phyloP scores from a whole-genome alignment of 176 grass and related monocot species.

The Aegilops sharonensis region DNA sequence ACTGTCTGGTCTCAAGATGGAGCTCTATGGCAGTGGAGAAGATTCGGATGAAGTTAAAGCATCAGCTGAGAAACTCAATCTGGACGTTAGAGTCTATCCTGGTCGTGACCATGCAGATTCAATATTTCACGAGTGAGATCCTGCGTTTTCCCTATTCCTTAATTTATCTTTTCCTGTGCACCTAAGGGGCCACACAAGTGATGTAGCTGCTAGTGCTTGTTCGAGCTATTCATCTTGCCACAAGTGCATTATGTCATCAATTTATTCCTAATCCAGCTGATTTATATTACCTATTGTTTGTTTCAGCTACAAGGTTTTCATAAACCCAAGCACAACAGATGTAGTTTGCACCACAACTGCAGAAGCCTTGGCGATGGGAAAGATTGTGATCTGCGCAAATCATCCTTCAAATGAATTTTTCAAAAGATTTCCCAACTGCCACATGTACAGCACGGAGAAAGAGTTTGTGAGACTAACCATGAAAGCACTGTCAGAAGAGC shows the following conservation, averaged over 20 bases:
- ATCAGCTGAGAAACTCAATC: conserved; percentile 56
- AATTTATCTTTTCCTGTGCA: background rate
- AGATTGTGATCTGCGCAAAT: conserved; percentile 86
- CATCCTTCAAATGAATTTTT: conserved; percentile 98
- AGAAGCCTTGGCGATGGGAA: conserved; percentile 94
- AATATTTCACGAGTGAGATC: conserved; percentile 80
- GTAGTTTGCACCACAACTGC: conserved; percentile 96
- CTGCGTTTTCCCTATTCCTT: background rate
- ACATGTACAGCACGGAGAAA: conserved; percentile 62
- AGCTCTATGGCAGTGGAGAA: conserved; percentile 95
- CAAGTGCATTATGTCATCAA: conserved; percentile 4
- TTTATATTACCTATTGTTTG: background rate
- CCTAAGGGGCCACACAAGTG: background rate
- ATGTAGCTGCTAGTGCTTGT: conserved; percentile 3
- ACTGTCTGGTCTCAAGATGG: conserved; percentile 75
- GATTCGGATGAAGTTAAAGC: conserved; percentile 70
- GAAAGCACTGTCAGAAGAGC: conserved; percentile 57
- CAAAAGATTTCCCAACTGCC: conserved; percentile 89
- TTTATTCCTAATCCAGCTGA: conserved; percentile 4
- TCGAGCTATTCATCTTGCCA: background rate
- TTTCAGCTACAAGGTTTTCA: conserved; percentile 97
- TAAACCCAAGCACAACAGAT: conserved; percentile 96
- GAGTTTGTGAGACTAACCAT: conserved; percentile 76
- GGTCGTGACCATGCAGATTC: conserved; percentile 86
- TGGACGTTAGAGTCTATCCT: conserved; percentile 72